Evolutionary conservation across 2,329 filamentous ascomycete species (phyloP), one percentile per base, ranked within the genome.

Genomic region (Pestalotiopsis sp.): DNA sequence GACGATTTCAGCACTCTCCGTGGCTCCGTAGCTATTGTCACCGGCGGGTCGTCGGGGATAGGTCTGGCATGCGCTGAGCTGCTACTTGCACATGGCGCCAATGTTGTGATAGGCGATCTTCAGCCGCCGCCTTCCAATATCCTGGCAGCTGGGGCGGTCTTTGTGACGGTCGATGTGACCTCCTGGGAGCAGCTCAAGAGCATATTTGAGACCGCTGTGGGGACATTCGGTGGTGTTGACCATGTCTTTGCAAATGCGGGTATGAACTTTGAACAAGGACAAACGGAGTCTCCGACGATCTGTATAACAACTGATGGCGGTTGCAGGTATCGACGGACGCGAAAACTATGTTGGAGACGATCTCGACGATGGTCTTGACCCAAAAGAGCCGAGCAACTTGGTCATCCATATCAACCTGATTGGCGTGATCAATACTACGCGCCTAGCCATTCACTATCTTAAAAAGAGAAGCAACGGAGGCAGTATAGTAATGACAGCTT

Each of bases 201-300:
- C 57, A 27, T 59, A 11, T 59, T 59, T 36, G 57, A 59, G 27
- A 27, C 20, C 17, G 25, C 57, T 59, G 23, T 27, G 57, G 23
- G 25, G 23, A 59, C 57, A 36, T 59, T 59, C 27, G 57, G 57
- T 59, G 12, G 57, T 17, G 57, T 59, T 5, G 57, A 59, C 17
- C 57, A 59, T 36, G 57, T 63, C 25, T 59, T 59, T 36, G 57
- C 57, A 36, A 59, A 59, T 59, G 57, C 57, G 7, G 57, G 57
- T 59, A 59, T 59, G 57, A 14, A 59, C 20, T 25, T 23, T 25
- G 11, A 27, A 36, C 14, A 17, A 9, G 57, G 12, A 59, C 4
- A 59, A 27, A 23, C 17, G 31, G 57, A 36, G 12, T 27, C 12
- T 1, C 27, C 13, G 27, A 9, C 4, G 31, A 11, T 2, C 13